A percentile compares a stretch with the other conserved stretches of the same genome.
phyloP scores from a whole-genome alignment of 345 rosid genomes.

The Isatis tinctoria region DNA sequence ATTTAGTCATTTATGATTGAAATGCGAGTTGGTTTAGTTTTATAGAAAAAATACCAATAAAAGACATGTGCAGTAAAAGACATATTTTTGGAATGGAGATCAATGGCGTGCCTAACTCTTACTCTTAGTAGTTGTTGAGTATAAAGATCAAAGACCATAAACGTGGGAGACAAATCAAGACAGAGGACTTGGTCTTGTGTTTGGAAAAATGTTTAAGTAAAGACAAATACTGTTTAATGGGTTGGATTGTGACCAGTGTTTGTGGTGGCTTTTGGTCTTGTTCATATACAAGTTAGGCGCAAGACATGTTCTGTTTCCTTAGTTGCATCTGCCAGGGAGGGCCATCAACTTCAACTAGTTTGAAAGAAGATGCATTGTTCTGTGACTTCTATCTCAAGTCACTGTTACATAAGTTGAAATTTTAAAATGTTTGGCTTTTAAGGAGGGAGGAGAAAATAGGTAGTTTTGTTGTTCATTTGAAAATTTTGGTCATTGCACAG shows the following conservation, averaged over 20 bases:
- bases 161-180: constrained; percentile 11
- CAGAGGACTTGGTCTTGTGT: constrained; percentile 4
- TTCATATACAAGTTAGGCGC: constrained; percentile 25
- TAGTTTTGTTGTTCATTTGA: constrained; percentile 1
- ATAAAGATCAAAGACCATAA: background rate
- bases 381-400: background rate
- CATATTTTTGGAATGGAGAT: background rate
- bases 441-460: background rate
- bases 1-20: background rate
- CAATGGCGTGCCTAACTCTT: constrained; percentile 22
- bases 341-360: constrained; percentile 24
- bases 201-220: background rate
- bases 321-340: constrained; percentile 2
- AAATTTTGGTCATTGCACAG: background rate
- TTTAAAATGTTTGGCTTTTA: background rate
- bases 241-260: constrained; percentile 23
- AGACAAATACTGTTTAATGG: background rate
- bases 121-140: constrained; percentile 10
- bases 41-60: background rate
- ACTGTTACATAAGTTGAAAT: constrained; percentile 15
- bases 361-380: constrained; percentile 2
- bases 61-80: background rate
- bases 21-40: background rate
- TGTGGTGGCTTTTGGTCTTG: constrained; percentile 29
- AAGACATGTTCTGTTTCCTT: constrained; percentile 29